These are phyloP conservation scores for Botrytis aclada DNA, from an alignment of 2,329 filamentous ascomycete species.

Conservation along the genomic window DNA sequence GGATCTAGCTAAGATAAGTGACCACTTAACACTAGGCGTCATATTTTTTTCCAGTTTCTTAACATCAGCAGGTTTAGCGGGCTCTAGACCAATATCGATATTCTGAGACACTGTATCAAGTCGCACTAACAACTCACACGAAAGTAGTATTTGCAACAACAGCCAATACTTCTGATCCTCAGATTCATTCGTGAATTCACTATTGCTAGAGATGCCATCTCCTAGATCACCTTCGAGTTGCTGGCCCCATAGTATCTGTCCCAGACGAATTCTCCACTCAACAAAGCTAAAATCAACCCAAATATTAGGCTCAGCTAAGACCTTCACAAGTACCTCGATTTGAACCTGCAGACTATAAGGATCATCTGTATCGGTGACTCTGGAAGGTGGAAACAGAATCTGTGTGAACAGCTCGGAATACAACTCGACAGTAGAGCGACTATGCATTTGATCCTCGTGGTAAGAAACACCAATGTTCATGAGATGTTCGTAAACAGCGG, in stretches of 20 bases:
- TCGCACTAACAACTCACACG: conserved; percentile 63
- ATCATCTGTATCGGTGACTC: conserved; percentile 55
- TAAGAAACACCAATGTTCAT: conserved; percentile 52
- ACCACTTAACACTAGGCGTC: conserved; percentile 63
- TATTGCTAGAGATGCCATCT: conserved; percentile 52
- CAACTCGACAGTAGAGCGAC: conserved; percentile 52
- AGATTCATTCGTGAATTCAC: conserved; percentile 48
- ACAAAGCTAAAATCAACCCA: conserved; percentile 74
- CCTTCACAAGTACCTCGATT: conserved; percentile 64
- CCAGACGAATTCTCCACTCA: conserved; percentile 71
- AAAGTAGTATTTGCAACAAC: conserved; percentile 61
- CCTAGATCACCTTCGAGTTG: conserved; percentile 48
- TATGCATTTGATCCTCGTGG: conserved; percentile 50
- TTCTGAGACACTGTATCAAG: conserved; percentile 61
- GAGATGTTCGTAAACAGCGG: conserved; percentile 56
- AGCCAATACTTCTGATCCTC: conserved; percentile 66
- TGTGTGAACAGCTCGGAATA: conserved; percentile 62
- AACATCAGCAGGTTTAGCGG: conserved; percentile 54
- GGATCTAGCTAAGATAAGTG: conserved; percentile 58
- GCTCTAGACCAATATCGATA: conserved; percentile 52
- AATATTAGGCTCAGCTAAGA: conserved; percentile 61
- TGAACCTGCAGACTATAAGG: conserved; percentile 65
- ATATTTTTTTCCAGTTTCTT: conserved; percentile 61
- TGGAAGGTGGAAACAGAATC: conserved; percentile 56
- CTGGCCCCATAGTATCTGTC: conserved; percentile 67